A percentile compares a stretch with the other conserved stretches of the same genome.
These are phyloP conservation scores for Didymella sp. DNA, from an alignment of 2,329 filamentous ascomycete species.

Conservation along the genomic window DNA sequence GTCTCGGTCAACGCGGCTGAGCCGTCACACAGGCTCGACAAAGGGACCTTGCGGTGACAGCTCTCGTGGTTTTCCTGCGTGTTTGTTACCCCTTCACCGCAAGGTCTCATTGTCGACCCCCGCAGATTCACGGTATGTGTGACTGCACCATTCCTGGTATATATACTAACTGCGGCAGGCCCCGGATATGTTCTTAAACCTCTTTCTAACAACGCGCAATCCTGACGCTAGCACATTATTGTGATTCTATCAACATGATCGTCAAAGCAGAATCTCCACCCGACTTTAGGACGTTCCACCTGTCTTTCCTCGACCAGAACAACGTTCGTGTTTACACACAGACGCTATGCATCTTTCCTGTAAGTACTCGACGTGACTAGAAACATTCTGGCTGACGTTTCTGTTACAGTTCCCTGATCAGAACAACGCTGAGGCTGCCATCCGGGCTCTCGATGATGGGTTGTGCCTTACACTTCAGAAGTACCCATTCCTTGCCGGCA, in stretches of 20 bases:
- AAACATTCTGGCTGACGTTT: slow-evolving; percentile 1
- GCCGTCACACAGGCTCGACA: slow-evolving; percentile 36
- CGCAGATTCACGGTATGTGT: slow-evolving; percentile 26
- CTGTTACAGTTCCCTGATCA: slow-evolving; percentile 37
- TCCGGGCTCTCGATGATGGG: slow-evolving; percentile 33
- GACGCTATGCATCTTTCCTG: slow-evolving; percentile 41
- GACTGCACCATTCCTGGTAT: slow-evolving; percentile 27
- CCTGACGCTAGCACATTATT: slow-evolving; percentile 27
- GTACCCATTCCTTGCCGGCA: slow-evolving; percentile 44
- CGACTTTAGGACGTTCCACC: slow-evolving; percentile 34
- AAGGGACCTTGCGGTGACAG: slow-evolving; percentile 41
- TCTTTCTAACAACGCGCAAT: slow-evolving; percentile 30
- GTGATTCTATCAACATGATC: slow-evolving; percentile 35
- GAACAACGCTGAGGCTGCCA: slow-evolving; percentile 36
- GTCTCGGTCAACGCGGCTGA: slow-evolving; percentile 35
- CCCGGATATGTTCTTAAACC: slow-evolving; percentile 30
- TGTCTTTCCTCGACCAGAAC: slow-evolving; percentile 43
- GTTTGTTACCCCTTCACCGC: slow-evolving; percentile 35
- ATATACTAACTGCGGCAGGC: slow-evolving; percentile 31
- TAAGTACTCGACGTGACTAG: slow-evolving; percentile 9
- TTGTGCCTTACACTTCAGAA: slow-evolving; percentile 34
- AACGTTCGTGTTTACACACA: slow-evolving; percentile 44
- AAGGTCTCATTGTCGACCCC: slow-evolving; percentile 19
- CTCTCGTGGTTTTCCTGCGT: slow-evolving; percentile 35
- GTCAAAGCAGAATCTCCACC: slow-evolving; percentile 32